Evolutionary conservation across 257 asterid species (phyloP), one percentile per base, ranked within the genome.

Genomic region (Cruciata laevipes): DNA sequence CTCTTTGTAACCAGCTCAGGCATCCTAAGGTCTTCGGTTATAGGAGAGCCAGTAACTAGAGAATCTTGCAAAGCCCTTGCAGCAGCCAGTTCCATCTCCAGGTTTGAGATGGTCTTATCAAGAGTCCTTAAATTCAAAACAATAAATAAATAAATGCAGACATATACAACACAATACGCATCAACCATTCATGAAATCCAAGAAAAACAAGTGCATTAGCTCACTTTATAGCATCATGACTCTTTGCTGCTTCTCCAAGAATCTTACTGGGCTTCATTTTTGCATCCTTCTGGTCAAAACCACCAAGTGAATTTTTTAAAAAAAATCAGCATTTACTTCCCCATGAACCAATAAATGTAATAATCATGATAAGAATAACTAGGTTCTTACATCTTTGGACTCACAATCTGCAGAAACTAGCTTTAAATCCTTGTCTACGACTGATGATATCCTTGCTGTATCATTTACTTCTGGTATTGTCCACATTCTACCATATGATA

Each of bases 21-120:
- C 61, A 91, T 73, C 77, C 78, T 88, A 71, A 85, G 25, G 67
- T 86, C 95, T 66, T 84, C 94, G 7, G 93, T 81, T 69, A 87
- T 66, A n/a, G 97, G 97, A 53, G 97, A 88, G 38, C 97, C 95
- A 35, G 76, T 83, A 67, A 86, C 85, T 40, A 86, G 75, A 70
- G 96, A 91, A 81, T 88, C 95, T 79, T 91, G 96, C 74, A 82
- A 79, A 62, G 93, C 87, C 81, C 95, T 88, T 55, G 97, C 97
- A 31, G 87, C 83, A 63, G 96, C 95, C 65, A 91, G 77, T 74
- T 91, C 97, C 96, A 85, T 88, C 84, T 91, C 97, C 81, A 91
- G 77, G 72, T 81, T 84, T 21, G 95, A 88, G 73, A 91, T 88
- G 32, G 95, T 86, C 84, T 86, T 91, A 77, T 91, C 91, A 60